A percentile compares a stretch with the other conserved stretches of the same genome.
Conservation (phyloP, 208 protist genomes). For the Trypanosoma vivax region DNA sequence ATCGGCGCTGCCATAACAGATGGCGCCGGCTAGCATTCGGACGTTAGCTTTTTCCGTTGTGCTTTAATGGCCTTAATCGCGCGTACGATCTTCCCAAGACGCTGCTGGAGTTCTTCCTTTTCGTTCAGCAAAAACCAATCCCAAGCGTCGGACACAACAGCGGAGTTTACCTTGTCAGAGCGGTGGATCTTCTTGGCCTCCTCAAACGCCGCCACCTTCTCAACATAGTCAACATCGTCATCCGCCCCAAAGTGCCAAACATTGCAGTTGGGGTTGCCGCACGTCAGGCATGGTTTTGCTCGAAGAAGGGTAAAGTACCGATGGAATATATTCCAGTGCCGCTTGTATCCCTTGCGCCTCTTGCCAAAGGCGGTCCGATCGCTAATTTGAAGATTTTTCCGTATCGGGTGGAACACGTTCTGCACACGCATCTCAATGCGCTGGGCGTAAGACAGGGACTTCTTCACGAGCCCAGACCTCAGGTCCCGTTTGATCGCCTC, state of each 20-base stretch:
- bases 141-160: conserved; percentile 17
- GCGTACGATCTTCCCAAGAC: conserved; percentile 20
- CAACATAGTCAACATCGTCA: conserved; percentile 6
- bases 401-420: conserved; percentile 3
- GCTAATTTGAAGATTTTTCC: background rate
- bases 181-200: too few relatives aligned
- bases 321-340: conserved; percentile 9
- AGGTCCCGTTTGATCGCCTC: background rate
- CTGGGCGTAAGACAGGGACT: background rate
- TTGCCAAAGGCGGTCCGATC: background rate
- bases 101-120: conserved; percentile 16
- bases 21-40: background rate
- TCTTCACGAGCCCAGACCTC: background rate
- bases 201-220: background rate
- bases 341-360: background rate
- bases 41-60: background rate
- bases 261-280: background rate
- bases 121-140: conserved; percentile 24
- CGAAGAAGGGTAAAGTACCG: conserved; percentile 17
- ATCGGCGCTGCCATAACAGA: too few relatives aligned
- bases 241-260: conserved; percentile 14
- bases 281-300: background rate
- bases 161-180: background rate
- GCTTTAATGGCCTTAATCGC: conserved; percentile 18
- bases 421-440: conserved; percentile 8